A percentile compares a stretch with the other conserved stretches of the same genome.
These are phyloP conservation scores for Sporothrix pseudoabietina DNA, from an alignment of 2,329 filamentous ascomycete genomes.

Conservation along the genomic window DNA sequence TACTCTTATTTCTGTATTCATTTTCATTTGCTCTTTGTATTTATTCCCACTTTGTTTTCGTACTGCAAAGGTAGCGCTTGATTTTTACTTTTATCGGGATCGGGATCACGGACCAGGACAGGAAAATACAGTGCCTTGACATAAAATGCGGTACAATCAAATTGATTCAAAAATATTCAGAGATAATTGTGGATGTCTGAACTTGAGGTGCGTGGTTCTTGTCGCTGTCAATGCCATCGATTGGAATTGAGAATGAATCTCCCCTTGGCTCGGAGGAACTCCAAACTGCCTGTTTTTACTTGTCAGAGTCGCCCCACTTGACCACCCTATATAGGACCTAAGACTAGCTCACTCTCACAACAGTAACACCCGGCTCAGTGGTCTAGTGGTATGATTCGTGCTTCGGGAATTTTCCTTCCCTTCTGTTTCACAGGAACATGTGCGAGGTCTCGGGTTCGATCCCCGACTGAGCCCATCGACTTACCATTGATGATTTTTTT, in stretches of 20 bases:
- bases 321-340: not conserved
- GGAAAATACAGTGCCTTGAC: constrained; percentile 3
- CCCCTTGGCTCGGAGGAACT: no score
- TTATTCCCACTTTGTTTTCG: not conserved
- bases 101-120: not conserved
- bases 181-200: not conserved
- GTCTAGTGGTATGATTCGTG: constrained; percentile 37
- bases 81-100: not conserved
- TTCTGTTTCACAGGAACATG: constrained; percentile 33
- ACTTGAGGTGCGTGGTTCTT: no score
- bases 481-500: constrained; percentile 8
- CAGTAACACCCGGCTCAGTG: constrained; percentile 32
- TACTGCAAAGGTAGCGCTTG: not conserved
- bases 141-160: not conserved
- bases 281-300: no score
- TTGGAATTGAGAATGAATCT: no score
- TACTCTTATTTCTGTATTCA: not conserved
- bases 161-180: not conserved
- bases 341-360: not conserved
- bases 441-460: constrained; percentile 37
- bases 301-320: not conserved
- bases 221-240: no score
- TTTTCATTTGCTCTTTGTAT: not conserved
- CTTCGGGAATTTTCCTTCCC: constrained; percentile 33
- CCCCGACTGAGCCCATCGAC: constrained; percentile 35